Evolutionary conservation across 805 yeast genomes (phyloP).

Genomic region (Metschnikowia sp.): DNA sequence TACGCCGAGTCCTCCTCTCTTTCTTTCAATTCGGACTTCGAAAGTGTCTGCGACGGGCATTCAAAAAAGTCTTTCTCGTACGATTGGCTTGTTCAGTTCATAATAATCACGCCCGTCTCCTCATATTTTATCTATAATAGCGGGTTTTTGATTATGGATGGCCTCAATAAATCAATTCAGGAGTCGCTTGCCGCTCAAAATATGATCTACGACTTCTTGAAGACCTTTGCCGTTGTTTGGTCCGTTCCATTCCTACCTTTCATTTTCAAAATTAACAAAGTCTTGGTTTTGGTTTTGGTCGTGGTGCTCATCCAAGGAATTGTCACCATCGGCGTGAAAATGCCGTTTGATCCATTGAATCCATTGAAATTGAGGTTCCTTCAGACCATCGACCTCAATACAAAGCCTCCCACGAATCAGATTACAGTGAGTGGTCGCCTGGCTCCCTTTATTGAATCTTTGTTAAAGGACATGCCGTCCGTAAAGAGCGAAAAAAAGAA

Average conservation of each 20-base stretch:
- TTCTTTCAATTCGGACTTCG: constrained; percentile 18
- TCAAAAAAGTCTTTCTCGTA: constrained; percentile 50
- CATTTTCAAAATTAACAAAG: constrained; percentile 59
- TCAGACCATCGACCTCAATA: constrained; percentile 53
- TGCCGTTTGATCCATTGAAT: constrained; percentile 57
- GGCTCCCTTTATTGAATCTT: constrained; percentile 41
- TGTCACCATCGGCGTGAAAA: constrained; percentile 33
- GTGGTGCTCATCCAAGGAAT: constrained; percentile 34
- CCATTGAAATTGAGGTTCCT: constrained; percentile 75
- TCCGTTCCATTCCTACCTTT: constrained; percentile 61
- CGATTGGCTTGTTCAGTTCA: constrained; percentile 79
- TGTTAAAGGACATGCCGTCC: constrained; percentile 64
- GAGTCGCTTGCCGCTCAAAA: constrained; percentile 52
- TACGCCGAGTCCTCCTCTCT: constrained; percentile 21
- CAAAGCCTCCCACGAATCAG: constrained; percentile 25
- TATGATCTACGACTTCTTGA: constrained; percentile 28
- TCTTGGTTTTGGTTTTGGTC: constrained; percentile 39
- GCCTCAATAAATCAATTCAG: constrained; percentile 65
- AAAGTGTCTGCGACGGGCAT: constrained; percentile 21
- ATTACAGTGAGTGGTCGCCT: constrained; percentile 51
- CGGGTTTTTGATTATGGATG: constrained; percentile 58
- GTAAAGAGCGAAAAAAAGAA: constrained; percentile 34
- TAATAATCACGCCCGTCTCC: constrained; percentile 64
- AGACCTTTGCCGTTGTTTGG: constrained; percentile 29
- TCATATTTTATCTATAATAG: constrained; percentile 51